Base-by-base conservation (phyloP, 257 asterid genomes). In the Schizonepeta tenuifolia region DNA sequence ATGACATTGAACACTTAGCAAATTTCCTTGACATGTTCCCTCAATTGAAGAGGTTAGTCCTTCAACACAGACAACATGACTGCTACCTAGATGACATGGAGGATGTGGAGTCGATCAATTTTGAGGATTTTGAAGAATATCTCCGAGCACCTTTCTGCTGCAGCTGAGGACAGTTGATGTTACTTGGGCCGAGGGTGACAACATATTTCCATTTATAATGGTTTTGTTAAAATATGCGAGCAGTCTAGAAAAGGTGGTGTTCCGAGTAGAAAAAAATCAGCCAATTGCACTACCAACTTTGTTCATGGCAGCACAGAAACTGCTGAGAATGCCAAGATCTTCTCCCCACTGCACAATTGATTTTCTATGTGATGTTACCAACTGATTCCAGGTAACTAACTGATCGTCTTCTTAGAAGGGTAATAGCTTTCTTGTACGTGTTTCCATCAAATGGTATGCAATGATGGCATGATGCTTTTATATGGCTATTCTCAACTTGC, bases 81-180 rank as follows among this genome's bases (percentile, higher is more conserved):
- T 6, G 3, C 13, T 24, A 15, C 54, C 21, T 1, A 18, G 26
- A 11, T 26, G 11, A 13, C 38, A 2, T 12, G 8, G 11, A 31
- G 36, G n/a, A n/a, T n/a, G n/a, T n/a, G n/a, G 7, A 35, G 24
- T 51, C 14, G 12, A 21, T 12, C 26, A 3, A 65, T 24, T 15
- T 63, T 20, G 13, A n/a, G n/a, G n/a, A n/a, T n/a, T n/a, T n/a
- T n/a, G n/a, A n/a, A n/a, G n/a, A n/a, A n/a, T n/a, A n/a, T n/a
- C n/a, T n/a, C 44, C 74, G 3, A 1, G 41, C 4, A 56, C 67
- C 46, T 70, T 43, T 24, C 44, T 70, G 28, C 15, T 22, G 18
- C 75, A 70, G 35, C 58, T 70, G 20, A 70, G 51, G 56, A 15
- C 67, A 15, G 10, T 43, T 38, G 65, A 57, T 24, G 46, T 40